These are phyloP conservation scores for Persicaria maculosa DNA, from an alignment of 148 eudicot genomes.

Conservation along the genomic window DNA sequence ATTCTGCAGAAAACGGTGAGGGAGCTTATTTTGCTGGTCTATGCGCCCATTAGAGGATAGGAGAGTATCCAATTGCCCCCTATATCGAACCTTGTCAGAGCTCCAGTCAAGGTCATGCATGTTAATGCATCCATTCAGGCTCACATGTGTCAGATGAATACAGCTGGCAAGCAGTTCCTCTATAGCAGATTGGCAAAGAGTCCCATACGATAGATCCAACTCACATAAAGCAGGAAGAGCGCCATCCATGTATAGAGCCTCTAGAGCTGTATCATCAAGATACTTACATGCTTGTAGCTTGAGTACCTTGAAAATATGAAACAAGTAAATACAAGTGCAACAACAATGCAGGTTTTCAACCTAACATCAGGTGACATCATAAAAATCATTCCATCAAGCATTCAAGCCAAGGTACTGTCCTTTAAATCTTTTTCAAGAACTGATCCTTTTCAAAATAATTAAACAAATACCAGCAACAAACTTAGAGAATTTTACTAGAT, in stretches of 20 bases:
- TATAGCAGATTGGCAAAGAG: slow-evolving; percentile 79
- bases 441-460: background rate
- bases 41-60: slow-evolving; percentile 17
- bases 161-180: slow-evolving; percentile 83
- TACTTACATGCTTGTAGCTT: slow-evolving; percentile 98
- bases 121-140: slow-evolving; percentile 84
- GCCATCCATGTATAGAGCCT: slow-evolving; percentile 72
- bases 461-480: background rate
- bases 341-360: background rate
- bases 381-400: background rate
- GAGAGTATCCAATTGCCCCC: slow-evolving; percentile 1
- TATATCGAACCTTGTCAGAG: slow-evolving; percentile 24
- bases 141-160: slow-evolving; percentile 75
- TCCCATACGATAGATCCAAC: slow-evolving; percentile 89
- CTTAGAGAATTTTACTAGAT: background rate
- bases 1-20: slow-evolving; percentile 64
- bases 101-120: slow-evolving; percentile 95
- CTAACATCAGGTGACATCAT: background rate
- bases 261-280: slow-evolving; percentile 66
- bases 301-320: slow-evolving; percentile 41
- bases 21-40: slow-evolving; percentile 26
- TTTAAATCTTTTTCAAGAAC: background rate
- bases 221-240: slow-evolving; percentile 81
- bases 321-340: slow-evolving; percentile 3
- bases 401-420: background rate